Evolutionary conservation across 768 basidiomycete species (phyloP), one percentile per base, ranked within the genome.

Genomic region (Strobilomyces confusus): DNA sequence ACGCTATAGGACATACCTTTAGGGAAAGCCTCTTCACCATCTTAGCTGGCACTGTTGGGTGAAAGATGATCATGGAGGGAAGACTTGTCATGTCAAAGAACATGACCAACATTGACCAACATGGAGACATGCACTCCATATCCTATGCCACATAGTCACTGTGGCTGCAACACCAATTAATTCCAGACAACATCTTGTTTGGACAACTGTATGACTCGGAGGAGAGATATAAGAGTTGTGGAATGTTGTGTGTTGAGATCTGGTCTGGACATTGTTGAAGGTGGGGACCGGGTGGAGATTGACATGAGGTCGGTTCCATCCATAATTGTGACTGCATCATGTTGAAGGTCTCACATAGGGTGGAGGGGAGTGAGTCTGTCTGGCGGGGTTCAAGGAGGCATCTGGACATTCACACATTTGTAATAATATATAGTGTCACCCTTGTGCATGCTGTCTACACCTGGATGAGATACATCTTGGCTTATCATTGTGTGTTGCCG

Each of bases 281-380:
- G 94, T 62, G 95, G 95, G 0, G 93, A 92, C 63, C 73, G 70
- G 50, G 93, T 91, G 2, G 87, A 92, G 70, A 89, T 95, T 58
- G 92, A 91, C 15, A 84, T 82, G 14, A 75, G 83, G 76, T 80
- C 46, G 17, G 63, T 25, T 41, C 46, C 30, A 20, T 51, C 6
- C 12, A 46, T 14, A 44, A 42, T 8, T 33, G 26, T 44, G 8
- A 22, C 4, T 25, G 13, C 48, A 17, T 42, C 26, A 4, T 38
- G 15, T 20, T 63, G 32, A 49, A 14, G 11, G 3, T 45, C 32
- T 37, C 38, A 6, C 4, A 13, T 26, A n/a, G n/a, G n/a, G n/a
- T n/a, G n/a, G n/a, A 83, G 83, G 48, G 88, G 87, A 55, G 83
- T 90, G 15, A 87, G 80, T 67, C 70, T 91, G 57, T 87, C 84